Evolutionary conservation across 2,329 filamentous ascomycete genomes (phyloP).

Genomic region (Pyricularia sp.): DNA sequence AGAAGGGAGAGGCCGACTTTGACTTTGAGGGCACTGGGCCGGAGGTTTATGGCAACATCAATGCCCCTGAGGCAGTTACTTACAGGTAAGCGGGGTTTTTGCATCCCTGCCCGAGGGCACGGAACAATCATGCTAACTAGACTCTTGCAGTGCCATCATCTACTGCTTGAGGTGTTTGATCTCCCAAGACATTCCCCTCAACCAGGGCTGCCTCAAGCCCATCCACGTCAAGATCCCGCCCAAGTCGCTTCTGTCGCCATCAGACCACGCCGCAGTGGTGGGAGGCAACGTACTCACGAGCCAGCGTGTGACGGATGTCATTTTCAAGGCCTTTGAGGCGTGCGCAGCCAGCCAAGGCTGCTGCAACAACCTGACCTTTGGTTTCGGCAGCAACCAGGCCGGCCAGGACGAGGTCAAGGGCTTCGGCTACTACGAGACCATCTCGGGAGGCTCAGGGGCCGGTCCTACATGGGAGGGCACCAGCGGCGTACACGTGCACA

Average conservation of each 20-base stretch:
- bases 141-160: conserved; percentile 20
- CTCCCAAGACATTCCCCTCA: conserved; percentile 26
- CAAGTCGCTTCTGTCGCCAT: conserved; percentile 23
- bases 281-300: conserved; percentile 31
- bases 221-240: conserved; percentile 22
- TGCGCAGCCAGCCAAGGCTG: conserved; percentile 21
- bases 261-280: conserved; percentile 14
- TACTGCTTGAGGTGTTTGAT: conserved; percentile 27
- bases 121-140: neutral
- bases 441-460: conserved; percentile 24
- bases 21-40: conserved; percentile 26
- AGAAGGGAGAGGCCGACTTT: conserved; percentile 22
- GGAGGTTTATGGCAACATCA: conserved; percentile 23
- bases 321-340: conserved; percentile 20
- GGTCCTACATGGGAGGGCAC: conserved; percentile 20
- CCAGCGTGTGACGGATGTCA: conserved; percentile 23
- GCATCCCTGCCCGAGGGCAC: neutral
- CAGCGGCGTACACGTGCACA: conserved; percentile 18
- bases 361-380: conserved; percentile 24
- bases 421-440: conserved; percentile 22
- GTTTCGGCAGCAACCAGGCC: conserved; percentile 10
- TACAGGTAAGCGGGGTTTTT: conserved; percentile 30
- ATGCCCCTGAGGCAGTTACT: conserved; percentile 65
- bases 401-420: conserved; percentile 17
- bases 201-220: conserved; percentile 26